These are phyloP conservation scores for Fusarium neocosmosporiellum DNA, from an alignment of 2,329 filamentous ascomycete species.

Conservation along the genomic window DNA sequence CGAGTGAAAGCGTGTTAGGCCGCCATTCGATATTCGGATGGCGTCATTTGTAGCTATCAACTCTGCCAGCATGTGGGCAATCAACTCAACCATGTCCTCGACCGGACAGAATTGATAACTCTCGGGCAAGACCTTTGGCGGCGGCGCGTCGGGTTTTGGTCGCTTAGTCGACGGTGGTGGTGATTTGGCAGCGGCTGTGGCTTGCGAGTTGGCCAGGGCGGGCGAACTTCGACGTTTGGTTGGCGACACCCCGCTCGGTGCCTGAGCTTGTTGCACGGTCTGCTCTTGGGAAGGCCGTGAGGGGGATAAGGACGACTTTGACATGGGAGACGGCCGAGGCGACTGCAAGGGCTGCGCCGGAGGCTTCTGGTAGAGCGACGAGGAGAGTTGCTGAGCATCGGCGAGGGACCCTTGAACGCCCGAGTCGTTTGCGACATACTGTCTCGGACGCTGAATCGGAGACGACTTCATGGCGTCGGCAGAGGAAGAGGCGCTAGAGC, in stretches of 20 bases:
- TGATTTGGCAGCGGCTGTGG: slow-evolving; percentile 40
- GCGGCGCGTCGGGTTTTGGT: slow-evolving; percentile 59
- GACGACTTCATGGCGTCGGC: slow-evolving; percentile 43
- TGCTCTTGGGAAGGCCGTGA: slow-evolving; percentile 31
- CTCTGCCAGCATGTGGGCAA: slow-evolving; percentile 95
- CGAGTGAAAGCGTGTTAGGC: slow-evolving; percentile 94
- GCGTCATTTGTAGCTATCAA: slow-evolving; percentile 95
- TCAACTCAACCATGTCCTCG: slow-evolving; percentile 88
- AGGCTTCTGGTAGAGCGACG: slow-evolving; percentile 38
- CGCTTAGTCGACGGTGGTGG: slow-evolving; percentile 60
- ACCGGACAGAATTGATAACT: slow-evolving; percentile 85
- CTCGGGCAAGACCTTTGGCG: slow-evolving; percentile 72
- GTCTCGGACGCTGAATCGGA: slow-evolving; percentile 37
- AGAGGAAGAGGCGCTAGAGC: slow-evolving; percentile 34
- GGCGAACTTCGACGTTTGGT: slow-evolving; percentile 49
- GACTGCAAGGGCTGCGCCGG: slow-evolving; percentile 34
- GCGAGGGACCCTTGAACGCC: slow-evolving; percentile 34
- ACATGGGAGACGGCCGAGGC: slow-evolving; percentile 26
- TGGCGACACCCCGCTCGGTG: slow-evolving; percentile 45
- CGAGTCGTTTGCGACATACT: slow-evolving; percentile 40
- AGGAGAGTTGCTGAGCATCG: slow-evolving; percentile 31
- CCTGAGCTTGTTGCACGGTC: slow-evolving; percentile 21
- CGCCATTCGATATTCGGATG: slow-evolving; percentile 76
- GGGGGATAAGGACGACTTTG: slow-evolving; percentile 22
- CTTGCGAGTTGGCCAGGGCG: slow-evolving; percentile 44